Evolutionary conservation across 257 asterid species (phyloP).

Genomic region (Mitragyna speciosa): DNA sequence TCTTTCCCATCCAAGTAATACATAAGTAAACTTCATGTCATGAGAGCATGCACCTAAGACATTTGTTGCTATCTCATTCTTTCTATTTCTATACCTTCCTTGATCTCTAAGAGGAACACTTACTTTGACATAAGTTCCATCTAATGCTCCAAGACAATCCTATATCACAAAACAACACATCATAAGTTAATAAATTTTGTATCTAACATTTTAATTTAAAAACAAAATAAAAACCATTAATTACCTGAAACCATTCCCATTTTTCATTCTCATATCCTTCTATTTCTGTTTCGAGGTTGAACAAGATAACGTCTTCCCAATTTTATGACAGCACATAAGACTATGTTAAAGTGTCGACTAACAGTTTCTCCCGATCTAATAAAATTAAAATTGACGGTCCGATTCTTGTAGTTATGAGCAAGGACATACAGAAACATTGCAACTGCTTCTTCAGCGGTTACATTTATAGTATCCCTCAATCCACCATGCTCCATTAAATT

Average conservation of each 20-base stretch:
- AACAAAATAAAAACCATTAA: background rate
- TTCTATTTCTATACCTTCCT: background rate
- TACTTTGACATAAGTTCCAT: background rate
- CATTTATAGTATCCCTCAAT: no score
- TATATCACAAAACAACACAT: background rate
- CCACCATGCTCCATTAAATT: no score
- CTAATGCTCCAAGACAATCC: conserved; percentile 2
- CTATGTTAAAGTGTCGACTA: background rate
- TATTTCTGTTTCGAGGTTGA: background rate
- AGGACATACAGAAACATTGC: background rate
- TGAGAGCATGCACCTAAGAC: background rate
- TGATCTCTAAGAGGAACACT: background rate
- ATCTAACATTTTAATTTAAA: background rate
- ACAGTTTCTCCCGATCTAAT: background rate
- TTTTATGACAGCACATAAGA: no score
- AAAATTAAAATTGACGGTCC: background rate
- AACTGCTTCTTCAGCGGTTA: no score
- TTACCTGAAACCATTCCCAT: background rate
- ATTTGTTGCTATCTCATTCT: conserved; percentile 4
- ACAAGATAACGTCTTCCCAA: no score
- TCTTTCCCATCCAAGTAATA: background rate
- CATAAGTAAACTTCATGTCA: background rate
- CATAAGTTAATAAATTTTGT: background rate
- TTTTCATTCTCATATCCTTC: background rate
- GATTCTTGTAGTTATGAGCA: background rate